Evolutionary conservation across 78 protist genomes (phyloP).

Genomic region (Dictyostelium purpureum): DNA sequence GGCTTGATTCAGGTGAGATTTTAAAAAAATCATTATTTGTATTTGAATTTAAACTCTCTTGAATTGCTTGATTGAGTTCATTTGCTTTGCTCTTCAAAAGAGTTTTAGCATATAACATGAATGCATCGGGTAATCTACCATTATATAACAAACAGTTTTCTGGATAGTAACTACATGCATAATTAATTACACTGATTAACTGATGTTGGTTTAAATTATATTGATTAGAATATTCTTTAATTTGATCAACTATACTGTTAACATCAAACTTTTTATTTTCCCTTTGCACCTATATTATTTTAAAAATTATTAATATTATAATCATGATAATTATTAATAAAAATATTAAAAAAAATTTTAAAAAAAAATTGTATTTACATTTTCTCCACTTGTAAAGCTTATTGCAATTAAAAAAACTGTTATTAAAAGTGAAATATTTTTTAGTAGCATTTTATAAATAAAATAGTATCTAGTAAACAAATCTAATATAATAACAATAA

Average conservation of each 20-base stretch:
- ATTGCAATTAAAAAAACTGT: no score
- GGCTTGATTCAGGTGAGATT: neutral
- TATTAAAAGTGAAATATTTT: no score
- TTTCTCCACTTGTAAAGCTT: no score
- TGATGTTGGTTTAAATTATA: constrained; percentile 10
- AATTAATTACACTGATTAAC: neutral
- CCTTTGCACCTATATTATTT: neutral
- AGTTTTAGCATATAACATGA: neutral
- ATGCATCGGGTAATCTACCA: neutral
- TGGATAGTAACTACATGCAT: constrained; percentile 4
- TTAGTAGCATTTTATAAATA: no score
- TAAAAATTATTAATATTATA: neutral
- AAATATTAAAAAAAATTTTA: neutral
- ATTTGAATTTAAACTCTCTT: neutral
- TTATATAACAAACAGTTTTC: neutral
- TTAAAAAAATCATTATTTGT: neutral
- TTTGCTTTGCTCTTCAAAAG: neutral
- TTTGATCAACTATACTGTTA: neutral
- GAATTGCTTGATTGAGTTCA: neutral
- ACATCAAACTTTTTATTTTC: neutral
- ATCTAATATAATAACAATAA: no score
- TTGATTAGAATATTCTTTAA: neutral
- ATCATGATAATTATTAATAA: neutral
- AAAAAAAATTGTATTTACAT: neutral
- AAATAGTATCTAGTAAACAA: no score